These are phyloP conservation scores for Danielia reshetovae DNA, from an alignment of 805 yeast species.

Conservation along the genomic window DNA sequence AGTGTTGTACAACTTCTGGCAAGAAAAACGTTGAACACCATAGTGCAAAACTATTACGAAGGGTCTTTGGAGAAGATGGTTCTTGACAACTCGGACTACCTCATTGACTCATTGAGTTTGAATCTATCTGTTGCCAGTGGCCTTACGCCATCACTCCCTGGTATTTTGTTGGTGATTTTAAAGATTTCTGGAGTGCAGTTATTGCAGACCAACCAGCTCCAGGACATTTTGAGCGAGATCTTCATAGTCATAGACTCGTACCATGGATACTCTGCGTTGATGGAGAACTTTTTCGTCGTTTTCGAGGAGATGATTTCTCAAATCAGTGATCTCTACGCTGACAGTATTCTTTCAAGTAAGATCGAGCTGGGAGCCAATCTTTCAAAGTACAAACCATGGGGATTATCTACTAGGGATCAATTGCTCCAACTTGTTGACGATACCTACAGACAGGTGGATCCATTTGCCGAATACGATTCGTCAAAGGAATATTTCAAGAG, in stretches of 20 bases:
- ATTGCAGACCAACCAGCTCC: conserved; percentile 51
- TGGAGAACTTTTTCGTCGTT: conserved; percentile 69
- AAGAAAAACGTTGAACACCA: conserved; percentile 45
- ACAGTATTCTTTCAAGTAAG: conserved; percentile 4
- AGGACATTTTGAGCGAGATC: conserved; percentile 69
- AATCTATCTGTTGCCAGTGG: conserved; percentile 61
- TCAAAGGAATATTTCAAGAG: conserved; percentile 35
- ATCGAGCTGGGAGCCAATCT: conserved; percentile 9
- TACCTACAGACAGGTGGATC: conserved; percentile 24
- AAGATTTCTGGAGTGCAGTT: conserved; percentile 66
- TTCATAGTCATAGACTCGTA: conserved; percentile 77
- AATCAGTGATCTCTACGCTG: conserved; percentile 32
- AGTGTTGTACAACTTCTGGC: conserved; percentile 54
- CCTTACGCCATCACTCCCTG: conserved; percentile 69
- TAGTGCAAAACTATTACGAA: conserved; percentile 41
- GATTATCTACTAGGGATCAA: conserved; percentile 43
- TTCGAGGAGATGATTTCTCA: conserved; percentile 59
- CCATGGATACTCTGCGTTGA: conserved; percentile 73
- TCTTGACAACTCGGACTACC: conserved; percentile 69
- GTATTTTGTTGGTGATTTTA: conserved; percentile 65
- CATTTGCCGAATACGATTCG: conserved; percentile 28
- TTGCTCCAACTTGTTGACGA: conserved; percentile 42
- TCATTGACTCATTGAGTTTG: conserved; percentile 73
- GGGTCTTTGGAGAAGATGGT: conserved; percentile 58
- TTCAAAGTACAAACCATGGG: conserved; percentile 52